These are phyloP conservation scores for Xanthoparmelia taractica DNA, from an alignment of 495 filamentous ascomycete genomes.

Conservation along the genomic window DNA sequence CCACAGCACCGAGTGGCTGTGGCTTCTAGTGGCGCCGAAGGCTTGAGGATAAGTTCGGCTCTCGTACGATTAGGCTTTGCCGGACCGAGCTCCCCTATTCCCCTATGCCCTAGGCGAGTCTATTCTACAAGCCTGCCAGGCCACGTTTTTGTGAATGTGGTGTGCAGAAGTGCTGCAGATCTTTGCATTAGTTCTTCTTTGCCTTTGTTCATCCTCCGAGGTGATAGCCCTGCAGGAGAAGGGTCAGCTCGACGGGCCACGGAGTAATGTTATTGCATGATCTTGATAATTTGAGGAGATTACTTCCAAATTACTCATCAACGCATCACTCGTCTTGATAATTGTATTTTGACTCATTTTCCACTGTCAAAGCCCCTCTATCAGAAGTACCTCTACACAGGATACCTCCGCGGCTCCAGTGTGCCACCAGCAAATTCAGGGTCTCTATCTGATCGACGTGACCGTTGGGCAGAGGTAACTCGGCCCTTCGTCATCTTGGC, in stretches of 20 bases:
- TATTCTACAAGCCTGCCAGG: conserved; percentile 9
- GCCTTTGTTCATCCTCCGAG: neutral
- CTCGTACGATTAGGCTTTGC: conserved; percentile 6
- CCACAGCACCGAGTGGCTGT: neutral
- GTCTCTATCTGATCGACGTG: too few species aligned
- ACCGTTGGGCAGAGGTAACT: too few species aligned
- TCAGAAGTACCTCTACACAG: neutral
- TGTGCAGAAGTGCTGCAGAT: conserved; percentile 16
- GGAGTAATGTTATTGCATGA: neutral
- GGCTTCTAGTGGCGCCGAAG: neutral
- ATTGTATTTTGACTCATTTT: neutral
- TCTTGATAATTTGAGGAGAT: neutral
- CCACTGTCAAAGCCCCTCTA: neutral
- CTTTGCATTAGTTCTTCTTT: conserved; percentile 4
- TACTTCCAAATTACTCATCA: neutral
- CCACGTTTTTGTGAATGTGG: conserved; percentile 15
- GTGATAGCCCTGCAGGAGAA: conserved; percentile 15
- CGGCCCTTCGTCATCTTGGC: too few species aligned
- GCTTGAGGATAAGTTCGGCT: conserved; percentile 1
- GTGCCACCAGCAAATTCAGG: too few species aligned
- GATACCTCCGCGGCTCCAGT: too few species aligned
- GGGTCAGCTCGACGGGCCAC: conserved; percentile 6
- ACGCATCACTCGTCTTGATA: neutral
- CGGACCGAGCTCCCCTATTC: conserved; percentile 12
- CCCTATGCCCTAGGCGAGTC: conserved; percentile 11